A percentile compares a stretch with the other conserved stretches of the same genome.
Evolutionary conservation across 2,329 filamentous ascomycete genomes (phyloP).

Genomic region (Xylariaceae sp.): DNA sequence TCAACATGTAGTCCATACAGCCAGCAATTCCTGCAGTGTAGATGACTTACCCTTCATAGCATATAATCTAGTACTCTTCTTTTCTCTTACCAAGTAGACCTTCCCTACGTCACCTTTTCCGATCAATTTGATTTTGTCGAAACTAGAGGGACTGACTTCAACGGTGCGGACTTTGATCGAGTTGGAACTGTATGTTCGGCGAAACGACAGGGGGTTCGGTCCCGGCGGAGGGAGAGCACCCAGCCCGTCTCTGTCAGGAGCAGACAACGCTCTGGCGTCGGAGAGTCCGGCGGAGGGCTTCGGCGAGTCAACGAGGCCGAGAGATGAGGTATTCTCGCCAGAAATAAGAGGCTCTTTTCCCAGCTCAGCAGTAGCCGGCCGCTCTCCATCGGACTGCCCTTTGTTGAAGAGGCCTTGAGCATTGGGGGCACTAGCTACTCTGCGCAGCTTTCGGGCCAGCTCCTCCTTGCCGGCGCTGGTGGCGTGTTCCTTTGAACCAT

Average conservation of each 20-base stretch:
- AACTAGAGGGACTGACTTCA: constrained; percentile 90
- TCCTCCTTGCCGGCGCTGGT: constrained; percentile 86
- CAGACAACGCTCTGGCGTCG: constrained; percentile 36
- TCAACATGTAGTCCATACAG: constrained; percentile 6
- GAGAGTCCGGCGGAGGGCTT: constrained; percentile 34
- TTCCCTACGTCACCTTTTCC: constrained; percentile 98
- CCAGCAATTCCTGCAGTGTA: neutral
- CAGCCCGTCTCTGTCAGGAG: constrained; percentile 48
- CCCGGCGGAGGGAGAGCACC: constrained; percentile 63
- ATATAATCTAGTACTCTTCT: constrained; percentile 92
- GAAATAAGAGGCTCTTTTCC: constrained; percentile 73
- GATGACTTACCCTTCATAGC: constrained; percentile 85
- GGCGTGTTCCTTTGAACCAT: constrained; percentile 61
- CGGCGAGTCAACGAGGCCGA: constrained; percentile 46
- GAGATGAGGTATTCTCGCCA: constrained; percentile 46
- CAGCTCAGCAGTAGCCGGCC: constrained; percentile 80
- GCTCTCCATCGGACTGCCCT: constrained; percentile 53
- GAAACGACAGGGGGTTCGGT: constrained; percentile 70
- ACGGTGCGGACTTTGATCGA: constrained; percentile 98
- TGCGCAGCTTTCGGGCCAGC: constrained; percentile 82
- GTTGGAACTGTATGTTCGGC: constrained; percentile 96
- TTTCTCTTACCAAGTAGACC: constrained; percentile 94
- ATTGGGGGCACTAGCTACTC: constrained; percentile 95
- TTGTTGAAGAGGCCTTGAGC: constrained; percentile 81
- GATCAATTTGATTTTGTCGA: constrained; percentile 99